Percentiles rank a stretch among this genome's conserved stretches.
These are phyloP conservation scores for Porcisia deanei DNA, from an alignment of 208 protist genomes.

Conservation along the genomic window DNA sequence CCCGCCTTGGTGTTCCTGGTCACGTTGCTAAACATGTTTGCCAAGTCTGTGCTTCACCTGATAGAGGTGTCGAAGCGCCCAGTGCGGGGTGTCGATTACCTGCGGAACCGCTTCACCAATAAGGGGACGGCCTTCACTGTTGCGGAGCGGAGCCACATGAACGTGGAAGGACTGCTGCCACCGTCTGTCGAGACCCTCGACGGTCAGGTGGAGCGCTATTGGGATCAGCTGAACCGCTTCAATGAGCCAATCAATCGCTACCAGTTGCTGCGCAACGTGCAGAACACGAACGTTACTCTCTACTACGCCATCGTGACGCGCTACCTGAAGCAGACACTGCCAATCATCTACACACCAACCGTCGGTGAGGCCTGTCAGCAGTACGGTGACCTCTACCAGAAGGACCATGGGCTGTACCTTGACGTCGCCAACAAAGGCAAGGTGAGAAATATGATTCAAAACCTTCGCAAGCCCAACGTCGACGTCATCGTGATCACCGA, in stretches of 20 bases:
- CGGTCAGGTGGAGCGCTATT: constrained; percentile 66
- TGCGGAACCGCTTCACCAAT: constrained; percentile 75
- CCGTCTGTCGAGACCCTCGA: constrained; percentile 69
- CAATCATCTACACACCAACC: constrained; percentile 90
- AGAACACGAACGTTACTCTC: constrained; percentile 71
- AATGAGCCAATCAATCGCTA: constrained; percentile 84
- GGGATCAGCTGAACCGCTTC: constrained; percentile 56
- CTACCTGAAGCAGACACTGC: constrained; percentile 72
- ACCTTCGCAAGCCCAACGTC: constrained; percentile 72
- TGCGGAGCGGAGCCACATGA: constrained; percentile 57
- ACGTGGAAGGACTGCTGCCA: constrained; percentile 61
- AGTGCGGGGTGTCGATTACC: constrained; percentile 60
- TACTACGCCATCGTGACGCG: constrained; percentile 75
- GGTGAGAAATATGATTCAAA: constrained; percentile 78
- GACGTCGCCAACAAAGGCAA: constrained; percentile 65
- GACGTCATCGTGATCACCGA: constrained; percentile 96
- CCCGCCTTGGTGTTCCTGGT: neutral
- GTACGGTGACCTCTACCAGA: constrained; percentile 79
- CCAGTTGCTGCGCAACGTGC: constrained; percentile 62
- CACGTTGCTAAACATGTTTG: constrained; percentile 29
- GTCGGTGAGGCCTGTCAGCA: constrained; percentile 93
- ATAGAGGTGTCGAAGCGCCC: constrained; percentile 39
- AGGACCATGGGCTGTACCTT: constrained; percentile 91
- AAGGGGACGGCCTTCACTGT: constrained; percentile 71
- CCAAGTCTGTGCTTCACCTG: constrained; percentile 28